Evolutionary conservation across 2,329 filamentous ascomycete genomes (phyloP).

Genomic region (Penicillium palitans): DNA sequence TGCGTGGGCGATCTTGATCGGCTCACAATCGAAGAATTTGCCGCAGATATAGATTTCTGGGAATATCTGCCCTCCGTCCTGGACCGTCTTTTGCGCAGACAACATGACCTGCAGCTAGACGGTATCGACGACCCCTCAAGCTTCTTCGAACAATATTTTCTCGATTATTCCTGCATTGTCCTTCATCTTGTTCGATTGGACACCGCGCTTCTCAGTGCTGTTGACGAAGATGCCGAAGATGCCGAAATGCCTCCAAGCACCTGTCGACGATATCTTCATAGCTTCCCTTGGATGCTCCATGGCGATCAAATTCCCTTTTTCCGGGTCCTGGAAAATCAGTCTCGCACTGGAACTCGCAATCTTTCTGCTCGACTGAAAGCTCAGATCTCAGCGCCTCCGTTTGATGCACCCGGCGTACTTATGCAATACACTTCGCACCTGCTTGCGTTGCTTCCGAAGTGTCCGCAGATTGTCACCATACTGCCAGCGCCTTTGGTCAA

Average conservation of each 20-base stretch:
- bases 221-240: conserved; percentile 30
- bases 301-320: conserved; percentile 40
- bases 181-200: conserved; percentile 46
- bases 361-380: conserved; percentile 34
- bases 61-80: conserved; percentile 43
- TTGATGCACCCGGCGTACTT: conserved; percentile 30
- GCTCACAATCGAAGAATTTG: conserved; percentile 37
- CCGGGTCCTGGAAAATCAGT: conserved; percentile 32
- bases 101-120: conserved; percentile 33
- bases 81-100: conserved; percentile 43
- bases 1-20: conserved; percentile 37
- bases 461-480: conserved; percentile 27
- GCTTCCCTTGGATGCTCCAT: conserved; percentile 40
- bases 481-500: conserved; percentile 28
- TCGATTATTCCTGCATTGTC: conserved; percentile 42
- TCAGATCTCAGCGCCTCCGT: conserved; percentile 27
- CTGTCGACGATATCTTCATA: conserved; percentile 37
- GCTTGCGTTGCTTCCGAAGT: conserved; percentile 32
- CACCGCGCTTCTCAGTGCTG: conserved; percentile 31
- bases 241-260: conserved; percentile 30
- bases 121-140: conserved; percentile 31
- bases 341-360: conserved; percentile 30
- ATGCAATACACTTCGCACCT: conserved; percentile 33
- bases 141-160: conserved; percentile 45
- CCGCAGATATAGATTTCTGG: conserved; percentile 49